Conservation (phyloP, 2,329 filamentous ascomycete species). For the Cladophialophora immunda region DNA sequence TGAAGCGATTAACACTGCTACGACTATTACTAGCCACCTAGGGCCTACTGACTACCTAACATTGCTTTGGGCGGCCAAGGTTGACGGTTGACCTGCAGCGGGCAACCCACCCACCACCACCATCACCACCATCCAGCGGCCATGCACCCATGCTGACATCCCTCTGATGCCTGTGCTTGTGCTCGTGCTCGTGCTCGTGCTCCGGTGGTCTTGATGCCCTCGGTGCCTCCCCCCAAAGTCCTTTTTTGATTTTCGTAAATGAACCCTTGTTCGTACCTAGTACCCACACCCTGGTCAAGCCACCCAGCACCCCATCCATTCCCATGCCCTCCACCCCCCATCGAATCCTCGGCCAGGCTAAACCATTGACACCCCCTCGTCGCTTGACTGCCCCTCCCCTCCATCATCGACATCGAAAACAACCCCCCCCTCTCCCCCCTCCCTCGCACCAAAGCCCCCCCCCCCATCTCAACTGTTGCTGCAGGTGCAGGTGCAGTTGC, state of each 20-base stretch:
- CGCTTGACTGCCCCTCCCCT: slow-evolving; percentile 18
- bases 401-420: neutral
- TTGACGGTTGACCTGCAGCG: neutral
- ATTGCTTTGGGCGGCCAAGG: neutral
- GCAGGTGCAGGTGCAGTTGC: slow-evolving; percentile 18
- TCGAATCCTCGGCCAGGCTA: slow-evolving; percentile 15
- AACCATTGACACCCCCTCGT: slow-evolving; percentile 20
- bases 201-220: neutral
- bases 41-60: slow-evolving; percentile 2
- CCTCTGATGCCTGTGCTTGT: neutral
- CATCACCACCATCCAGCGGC: neutral
- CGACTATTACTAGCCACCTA: slow-evolving; percentile 3
- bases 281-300: slow-evolving; percentile 19
- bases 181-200: slow-evolving; percentile 17
- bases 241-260: slow-evolving; percentile 2
- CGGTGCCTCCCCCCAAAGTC: no score
- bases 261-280: slow-evolving; percentile 4
- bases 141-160: neutral
- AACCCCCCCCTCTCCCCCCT: slow-evolving; percentile 14
- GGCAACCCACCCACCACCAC: slow-evolving; percentile 1
- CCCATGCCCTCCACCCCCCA: neutral
- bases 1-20: slow-evolving; percentile 16
- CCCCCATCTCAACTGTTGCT: slow-evolving; percentile 18
- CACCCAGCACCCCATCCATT: slow-evolving; percentile 5
- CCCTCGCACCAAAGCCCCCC: slow-evolving; percentile 2